These are phyloP conservation scores for Colletotrichum viniferum DNA, from an alignment of 2,329 filamentous ascomycete species.

Conservation along the genomic window DNA sequence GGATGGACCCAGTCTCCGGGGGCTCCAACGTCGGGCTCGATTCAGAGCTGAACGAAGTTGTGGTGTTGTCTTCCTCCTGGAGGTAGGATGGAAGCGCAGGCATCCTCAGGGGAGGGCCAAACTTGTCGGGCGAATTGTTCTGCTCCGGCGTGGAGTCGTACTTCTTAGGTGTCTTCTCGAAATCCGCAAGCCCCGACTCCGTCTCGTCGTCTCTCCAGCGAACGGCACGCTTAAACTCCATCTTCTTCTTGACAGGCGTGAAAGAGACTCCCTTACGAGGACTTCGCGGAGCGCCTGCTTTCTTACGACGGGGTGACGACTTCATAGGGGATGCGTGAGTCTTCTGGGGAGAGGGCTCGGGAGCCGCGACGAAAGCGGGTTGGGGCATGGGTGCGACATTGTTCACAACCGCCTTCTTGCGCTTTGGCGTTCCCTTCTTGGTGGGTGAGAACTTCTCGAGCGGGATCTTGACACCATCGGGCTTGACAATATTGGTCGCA, in stretches of 20 bases:
- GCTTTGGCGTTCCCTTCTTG: constrained; percentile 78
- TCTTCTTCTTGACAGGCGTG: constrained; percentile 80
- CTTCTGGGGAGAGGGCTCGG: constrained; percentile 23
- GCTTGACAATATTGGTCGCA: constrained; percentile 85
- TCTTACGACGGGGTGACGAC: constrained; percentile 81
- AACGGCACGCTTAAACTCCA: constrained; percentile 75
- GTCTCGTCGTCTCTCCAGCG: constrained; percentile 90
- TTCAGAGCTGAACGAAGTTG: constrained; percentile 53
- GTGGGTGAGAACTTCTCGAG: constrained; percentile 73
- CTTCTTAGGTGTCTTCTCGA: constrained; percentile 86
- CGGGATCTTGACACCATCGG: constrained; percentile 71
- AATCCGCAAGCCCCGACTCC: constrained; percentile 87
- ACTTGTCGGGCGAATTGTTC: constrained; percentile 50
- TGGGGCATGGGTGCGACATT: constrained; percentile 48
- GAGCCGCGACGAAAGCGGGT: constrained; percentile 42
- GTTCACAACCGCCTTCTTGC: constrained; percentile 58
- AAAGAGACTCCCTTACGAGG: constrained; percentile 76
- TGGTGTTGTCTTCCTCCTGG: constrained; percentile 42
- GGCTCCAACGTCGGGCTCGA: constrained; percentile 64
- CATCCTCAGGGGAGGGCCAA: neutral
- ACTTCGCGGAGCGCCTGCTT: constrained; percentile 50
- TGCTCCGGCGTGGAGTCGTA: constrained; percentile 59
- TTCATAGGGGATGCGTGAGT: constrained; percentile 67
- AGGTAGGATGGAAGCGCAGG: constrained; percentile 58
- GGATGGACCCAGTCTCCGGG: constrained; percentile 43